These are phyloP conservation scores for Brachypodium distachyon DNA, from an alignment of 202 grass and related monocot genomes.

Conservation along the genomic window DNA sequence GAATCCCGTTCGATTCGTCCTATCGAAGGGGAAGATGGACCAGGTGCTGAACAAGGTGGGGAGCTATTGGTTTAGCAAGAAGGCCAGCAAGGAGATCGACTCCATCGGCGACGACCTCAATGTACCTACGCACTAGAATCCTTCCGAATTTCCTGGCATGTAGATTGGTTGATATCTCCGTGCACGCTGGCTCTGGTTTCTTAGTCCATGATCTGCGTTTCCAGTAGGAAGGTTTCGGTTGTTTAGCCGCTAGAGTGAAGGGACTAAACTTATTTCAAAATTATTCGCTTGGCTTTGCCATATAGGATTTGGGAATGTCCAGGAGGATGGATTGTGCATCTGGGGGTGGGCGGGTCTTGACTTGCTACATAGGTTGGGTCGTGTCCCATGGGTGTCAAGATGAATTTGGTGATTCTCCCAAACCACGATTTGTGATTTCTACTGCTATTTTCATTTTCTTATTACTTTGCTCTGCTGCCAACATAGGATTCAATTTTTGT, in stretches of 20 bases:
- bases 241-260: background rate
- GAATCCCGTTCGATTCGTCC: background rate
- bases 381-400: too few species aligned
- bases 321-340: too few species aligned
- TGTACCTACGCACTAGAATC: conserved; percentile 12
- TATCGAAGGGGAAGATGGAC: conserved; percentile 59
- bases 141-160: background rate
- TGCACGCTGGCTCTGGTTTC: background rate
- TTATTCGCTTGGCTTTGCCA: background rate
- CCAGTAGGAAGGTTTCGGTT: background rate
- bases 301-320: background rate
- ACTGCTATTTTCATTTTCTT: background rate
- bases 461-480: background rate
- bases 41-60: conserved; percentile 90
- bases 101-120: conserved; percentile 81
- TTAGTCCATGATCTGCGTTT: background rate
- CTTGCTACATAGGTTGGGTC: too few species aligned
- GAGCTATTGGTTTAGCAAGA: conserved; percentile 93
- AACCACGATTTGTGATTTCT: too few species aligned
- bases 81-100: conserved; percentile 84
- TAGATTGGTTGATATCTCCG: background rate
- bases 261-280: background rate
- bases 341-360: too few species aligned
- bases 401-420: too few species aligned
- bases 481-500: background rate